These are phyloP conservation scores for Karstenula rhodostoma DNA, from an alignment of 2,329 filamentous ascomycete genomes.

Conservation along the genomic window DNA sequence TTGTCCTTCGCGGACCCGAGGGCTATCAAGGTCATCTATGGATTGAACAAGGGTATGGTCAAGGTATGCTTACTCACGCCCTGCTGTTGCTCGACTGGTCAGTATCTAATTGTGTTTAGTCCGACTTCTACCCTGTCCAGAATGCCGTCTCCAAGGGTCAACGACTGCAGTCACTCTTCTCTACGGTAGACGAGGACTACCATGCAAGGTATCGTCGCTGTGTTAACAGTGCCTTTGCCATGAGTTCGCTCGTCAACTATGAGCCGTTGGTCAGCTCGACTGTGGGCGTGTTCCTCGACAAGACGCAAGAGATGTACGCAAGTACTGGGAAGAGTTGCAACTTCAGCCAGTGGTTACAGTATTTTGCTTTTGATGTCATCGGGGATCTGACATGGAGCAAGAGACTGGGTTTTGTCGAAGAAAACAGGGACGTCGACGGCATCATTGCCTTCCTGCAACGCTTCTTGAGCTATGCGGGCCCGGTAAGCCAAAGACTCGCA, in stretches of 20 bases:
- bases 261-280: slow-evolving; percentile 83
- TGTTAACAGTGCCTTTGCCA: slow-evolving; percentile 79
- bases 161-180: slow-evolving; percentile 76
- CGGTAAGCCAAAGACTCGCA: slow-evolving; percentile 62
- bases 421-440: slow-evolving; percentile 77
- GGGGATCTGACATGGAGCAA: slow-evolving; percentile 80
- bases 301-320: slow-evolving; percentile 54
- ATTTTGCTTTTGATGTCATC: slow-evolving; percentile 83
- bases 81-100: background rate
- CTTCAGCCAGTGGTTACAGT: slow-evolving; percentile 78
- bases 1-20: slow-evolving; percentile 78
- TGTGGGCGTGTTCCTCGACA: slow-evolving; percentile 71
- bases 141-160: slow-evolving; percentile 74
- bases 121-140: slow-evolving; percentile 82
- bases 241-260: slow-evolving; percentile 79
- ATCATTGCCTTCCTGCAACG: slow-evolving; percentile 71
- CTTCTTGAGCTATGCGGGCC: slow-evolving; percentile 75
- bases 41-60: slow-evolving; percentile 79
- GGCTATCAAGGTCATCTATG: slow-evolving; percentile 79
- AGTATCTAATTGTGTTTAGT: slow-evolving; percentile 57
- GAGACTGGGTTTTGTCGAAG: slow-evolving; percentile 77
- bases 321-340: slow-evolving; percentile 61
- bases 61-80: slow-evolving; percentile 64
- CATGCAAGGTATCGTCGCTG: slow-evolving; percentile 78
- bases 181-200: slow-evolving; percentile 76